Evolutionary conservation across 2,329 filamentous ascomycete genomes (phyloP).

Genomic region (Sarocladium oryzae): DNA sequence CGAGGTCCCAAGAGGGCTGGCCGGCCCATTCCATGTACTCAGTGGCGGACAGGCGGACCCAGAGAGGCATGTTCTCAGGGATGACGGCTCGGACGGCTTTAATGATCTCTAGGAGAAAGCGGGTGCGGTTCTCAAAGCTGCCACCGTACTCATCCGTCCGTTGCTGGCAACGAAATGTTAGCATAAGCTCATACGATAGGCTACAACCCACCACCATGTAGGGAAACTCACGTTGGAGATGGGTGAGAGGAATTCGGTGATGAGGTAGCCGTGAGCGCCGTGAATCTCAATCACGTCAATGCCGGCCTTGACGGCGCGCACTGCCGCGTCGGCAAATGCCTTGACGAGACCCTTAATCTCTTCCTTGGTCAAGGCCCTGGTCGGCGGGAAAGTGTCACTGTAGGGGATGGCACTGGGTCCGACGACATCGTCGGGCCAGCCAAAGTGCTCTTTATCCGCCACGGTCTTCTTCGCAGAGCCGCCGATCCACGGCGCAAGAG

Average conservation of each 20-base stretch:
- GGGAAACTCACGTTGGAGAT: slow-evolving; percentile 30
- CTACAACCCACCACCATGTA: too few relatives aligned
- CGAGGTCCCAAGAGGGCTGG: slow-evolving; percentile 57
- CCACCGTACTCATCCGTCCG: slow-evolving; percentile 62
- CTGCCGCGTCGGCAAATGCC: slow-evolving; percentile 52
- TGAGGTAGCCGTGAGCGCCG: slow-evolving; percentile 53
- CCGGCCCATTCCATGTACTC: slow-evolving; percentile 52
- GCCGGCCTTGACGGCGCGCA: slow-evolving; percentile 59
- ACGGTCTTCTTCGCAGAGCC: slow-evolving; percentile 39
- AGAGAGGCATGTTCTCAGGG: slow-evolving; percentile 47
- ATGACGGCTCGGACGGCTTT: slow-evolving; percentile 44
- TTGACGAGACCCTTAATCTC: slow-evolving; percentile 62
- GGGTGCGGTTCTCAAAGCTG: slow-evolving; percentile 57
- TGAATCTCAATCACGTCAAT: slow-evolving; percentile 61
- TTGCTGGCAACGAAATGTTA: slow-evolving; percentile 24
- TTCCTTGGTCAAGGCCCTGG: slow-evolving; percentile 59
- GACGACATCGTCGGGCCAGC: slow-evolving; percentile 52
- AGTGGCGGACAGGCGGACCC: slow-evolving; percentile 54
- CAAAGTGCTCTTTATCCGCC: slow-evolving; percentile 44
- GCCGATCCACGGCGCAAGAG: slow-evolving; percentile 56
- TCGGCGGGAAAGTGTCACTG: slow-evolving; percentile 51
- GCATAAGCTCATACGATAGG: too few relatives aligned
- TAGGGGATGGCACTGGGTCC: slow-evolving; percentile 50
- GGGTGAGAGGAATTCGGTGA: slow-evolving; percentile 53
- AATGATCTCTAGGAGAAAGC: slow-evolving; percentile 51